phyloP scores from a whole-genome alignment of 306 rosid species.

The Crataegus laevigata region DNA sequence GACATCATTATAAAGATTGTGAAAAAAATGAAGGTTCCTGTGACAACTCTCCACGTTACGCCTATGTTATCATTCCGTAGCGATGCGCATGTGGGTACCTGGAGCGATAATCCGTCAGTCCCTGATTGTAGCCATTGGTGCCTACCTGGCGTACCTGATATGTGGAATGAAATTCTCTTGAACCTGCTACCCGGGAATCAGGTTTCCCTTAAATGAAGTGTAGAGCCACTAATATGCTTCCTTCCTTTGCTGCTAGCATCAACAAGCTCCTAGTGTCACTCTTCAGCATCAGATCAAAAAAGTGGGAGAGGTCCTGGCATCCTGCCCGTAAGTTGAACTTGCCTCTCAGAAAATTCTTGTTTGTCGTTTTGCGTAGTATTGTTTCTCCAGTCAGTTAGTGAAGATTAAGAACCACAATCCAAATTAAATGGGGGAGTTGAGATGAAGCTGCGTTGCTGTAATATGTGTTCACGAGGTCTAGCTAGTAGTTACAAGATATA shows the following conservation, averaged over 20 bases:
- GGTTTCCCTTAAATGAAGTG: conserved; percentile 7
- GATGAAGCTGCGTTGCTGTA: neutral
- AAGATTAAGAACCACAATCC: neutral
- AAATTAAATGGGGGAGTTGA: neutral
- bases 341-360: neutral
- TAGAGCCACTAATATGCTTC: neutral
- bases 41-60: conserved; percentile 51
- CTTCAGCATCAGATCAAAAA: neutral
- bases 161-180: conserved; percentile 89
- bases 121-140: conserved; percentile 99
- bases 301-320: neutral
- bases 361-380: neutral
- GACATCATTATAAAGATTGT: conserved; percentile 50
- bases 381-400: neutral
- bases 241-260: neutral
- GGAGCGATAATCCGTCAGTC: conserved; percentile 73
- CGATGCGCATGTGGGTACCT: conserved; percentile 77
- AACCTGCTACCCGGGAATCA: conserved; percentile 31
- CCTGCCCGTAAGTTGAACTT: neutral
- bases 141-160: conserved; percentile 96
- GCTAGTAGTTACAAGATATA: neutral
- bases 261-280: neutral
- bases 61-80: conserved; percentile 70
- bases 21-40: conserved; percentile 44
- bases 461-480: neutral